phyloP scores from a whole-genome alignment of 352 stramenopile species.

The Globisporangium perplexum region DNA sequence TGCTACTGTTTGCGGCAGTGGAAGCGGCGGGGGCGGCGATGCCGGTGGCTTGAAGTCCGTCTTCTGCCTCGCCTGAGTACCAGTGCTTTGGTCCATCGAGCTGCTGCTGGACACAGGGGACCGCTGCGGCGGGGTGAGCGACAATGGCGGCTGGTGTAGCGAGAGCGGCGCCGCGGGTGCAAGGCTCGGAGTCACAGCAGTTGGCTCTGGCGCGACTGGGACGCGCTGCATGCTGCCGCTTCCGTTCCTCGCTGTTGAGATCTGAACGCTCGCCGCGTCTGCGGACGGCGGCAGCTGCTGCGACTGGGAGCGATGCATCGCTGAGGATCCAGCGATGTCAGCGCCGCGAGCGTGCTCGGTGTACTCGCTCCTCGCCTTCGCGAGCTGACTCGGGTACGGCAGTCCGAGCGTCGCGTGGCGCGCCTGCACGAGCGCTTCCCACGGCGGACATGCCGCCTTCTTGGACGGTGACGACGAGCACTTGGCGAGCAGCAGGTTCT shows the following conservation, averaged over 20 bases:
- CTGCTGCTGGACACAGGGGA: conserved; percentile 10
- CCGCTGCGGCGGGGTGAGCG: neutral
- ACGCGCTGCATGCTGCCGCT: conserved; percentile 2
- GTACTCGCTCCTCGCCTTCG: conserved; percentile 8
- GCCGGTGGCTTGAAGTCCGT: conserved; percentile 11
- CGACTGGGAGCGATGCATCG: conserved; percentile 5
- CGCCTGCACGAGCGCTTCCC: conserved; percentile 71
- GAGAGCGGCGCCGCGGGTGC: conserved; percentile 1
- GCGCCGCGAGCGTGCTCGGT: neutral
- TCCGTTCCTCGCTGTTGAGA: neutral
- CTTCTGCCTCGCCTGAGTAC: conserved; percentile 1
- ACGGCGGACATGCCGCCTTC: conserved; percentile 59
- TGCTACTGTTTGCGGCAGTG: conserved; percentile 10
- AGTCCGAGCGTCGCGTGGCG: conserved; percentile 45
- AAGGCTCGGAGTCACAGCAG: neutral
- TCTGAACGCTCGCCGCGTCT: neutral
- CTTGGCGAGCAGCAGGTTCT: conserved; percentile 70
- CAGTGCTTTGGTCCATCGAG: neutral
- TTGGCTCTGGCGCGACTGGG: neutral
- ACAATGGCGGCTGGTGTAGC: neutral
- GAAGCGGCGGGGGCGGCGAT: conserved; percentile 2
- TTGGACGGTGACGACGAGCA: conserved; percentile 68
- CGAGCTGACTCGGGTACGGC: conserved; percentile 7
- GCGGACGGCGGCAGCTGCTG: neutral
- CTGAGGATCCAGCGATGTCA: neutral